Evolutionary conservation across 257 asterid species (phyloP).

Genomic region (Nicotiana sylvestris): DNA sequence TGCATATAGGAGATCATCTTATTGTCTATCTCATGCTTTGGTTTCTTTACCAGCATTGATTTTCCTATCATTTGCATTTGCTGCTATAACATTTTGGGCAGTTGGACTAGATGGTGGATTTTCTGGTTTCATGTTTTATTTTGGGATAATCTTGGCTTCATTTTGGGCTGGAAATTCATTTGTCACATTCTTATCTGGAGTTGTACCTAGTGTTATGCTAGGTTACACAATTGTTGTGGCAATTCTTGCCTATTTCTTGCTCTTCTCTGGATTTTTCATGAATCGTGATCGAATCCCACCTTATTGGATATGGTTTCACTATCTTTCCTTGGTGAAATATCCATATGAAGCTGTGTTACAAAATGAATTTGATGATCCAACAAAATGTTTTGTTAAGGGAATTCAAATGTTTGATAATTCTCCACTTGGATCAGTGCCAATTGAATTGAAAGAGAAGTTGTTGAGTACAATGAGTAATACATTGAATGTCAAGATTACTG

Average conservation of each 20-base stretch:
- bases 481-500: constrained; percentile 48
- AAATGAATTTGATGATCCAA: constrained; percentile 58
- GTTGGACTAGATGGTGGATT: constrained; percentile 58
- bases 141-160: constrained; percentile 49
- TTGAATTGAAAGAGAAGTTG: constrained; percentile 41
- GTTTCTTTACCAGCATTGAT: constrained; percentile 49
- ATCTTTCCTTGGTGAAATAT: constrained; percentile 62
- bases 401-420: constrained; percentile 64
- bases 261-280: constrained; percentile 81
- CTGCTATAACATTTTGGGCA: constrained; percentile 66
- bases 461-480: constrained; percentile 55
- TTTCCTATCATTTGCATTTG: constrained; percentile 50
- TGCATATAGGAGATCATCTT: constrained; percentile 63
- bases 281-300: constrained; percentile 64
- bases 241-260: constrained; percentile 58
- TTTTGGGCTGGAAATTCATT: constrained; percentile 87
- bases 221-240: constrained; percentile 79
- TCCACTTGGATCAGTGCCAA: constrained; percentile 51
- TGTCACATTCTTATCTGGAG: constrained; percentile 67
- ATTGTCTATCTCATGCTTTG: constrained; percentile 59
- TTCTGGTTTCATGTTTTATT: constrained; percentile 52
- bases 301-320: constrained; percentile 93
- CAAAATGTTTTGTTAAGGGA: constrained; percentile 61
- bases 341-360: constrained; percentile 77
- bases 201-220: constrained; percentile 76